Conservation (phyloP, 2,329 filamentous ascomycete species). For the Claviceps capensis region DNA sequence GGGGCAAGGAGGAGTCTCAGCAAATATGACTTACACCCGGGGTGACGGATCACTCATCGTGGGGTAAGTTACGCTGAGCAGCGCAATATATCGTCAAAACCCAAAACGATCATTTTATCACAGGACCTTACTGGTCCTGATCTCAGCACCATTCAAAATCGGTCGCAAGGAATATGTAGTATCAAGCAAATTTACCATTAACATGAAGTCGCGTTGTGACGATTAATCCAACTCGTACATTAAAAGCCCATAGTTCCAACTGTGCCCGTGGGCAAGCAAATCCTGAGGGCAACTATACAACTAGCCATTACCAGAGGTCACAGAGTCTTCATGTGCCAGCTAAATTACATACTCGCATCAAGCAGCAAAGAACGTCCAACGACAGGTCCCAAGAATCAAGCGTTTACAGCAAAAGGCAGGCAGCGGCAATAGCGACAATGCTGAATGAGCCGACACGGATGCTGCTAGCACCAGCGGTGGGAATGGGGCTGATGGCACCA, state of each 20-base stretch:
- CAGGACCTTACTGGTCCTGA: background rate
- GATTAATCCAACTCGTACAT: background rate
- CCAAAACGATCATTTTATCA: too few species aligned
- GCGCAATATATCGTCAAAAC: too few species aligned
- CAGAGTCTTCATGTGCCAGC: conserved; percentile 2
- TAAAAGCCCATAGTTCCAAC: conserved; percentile 6
- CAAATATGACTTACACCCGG: too few species aligned
- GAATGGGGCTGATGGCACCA: conserved; percentile 7
- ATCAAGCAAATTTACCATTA: too few species aligned
- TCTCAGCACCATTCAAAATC: background rate
- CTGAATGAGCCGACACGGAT: conserved; percentile 25
- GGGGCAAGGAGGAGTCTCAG: too few species aligned
- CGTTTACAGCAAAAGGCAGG: conserved; percentile 31
- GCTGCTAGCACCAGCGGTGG: conserved; percentile 12
- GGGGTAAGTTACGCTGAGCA: too few species aligned
- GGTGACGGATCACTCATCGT: too few species aligned
- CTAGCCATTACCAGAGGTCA: conserved; percentile 10
- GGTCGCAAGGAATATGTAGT: background rate
- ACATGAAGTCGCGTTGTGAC: background rate
- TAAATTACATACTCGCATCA: background rate
- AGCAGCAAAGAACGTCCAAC: background rate
- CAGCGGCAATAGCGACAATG: conserved; percentile 26
- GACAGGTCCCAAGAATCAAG: background rate
- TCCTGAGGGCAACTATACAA: conserved; percentile 14
- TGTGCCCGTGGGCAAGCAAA: conserved; percentile 12